Base-by-base conservation (phyloP, 768 basidiomycete genomes). In the Galerina sulciceps region DNA sequence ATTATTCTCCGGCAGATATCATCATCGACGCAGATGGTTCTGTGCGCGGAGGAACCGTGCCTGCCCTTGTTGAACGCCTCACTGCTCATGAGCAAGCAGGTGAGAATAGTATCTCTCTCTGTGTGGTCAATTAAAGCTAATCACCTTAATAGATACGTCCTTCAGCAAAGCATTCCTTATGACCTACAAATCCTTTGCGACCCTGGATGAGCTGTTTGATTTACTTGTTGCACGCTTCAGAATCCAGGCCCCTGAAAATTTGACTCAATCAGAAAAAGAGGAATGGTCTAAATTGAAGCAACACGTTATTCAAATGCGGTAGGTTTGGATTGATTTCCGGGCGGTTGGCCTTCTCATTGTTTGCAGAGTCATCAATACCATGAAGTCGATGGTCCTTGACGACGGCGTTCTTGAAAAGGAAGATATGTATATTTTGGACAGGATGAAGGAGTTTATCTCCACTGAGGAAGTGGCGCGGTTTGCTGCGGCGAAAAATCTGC, bases 141-240 rank as follows among this genome's bases (percentile, higher is more conserved):
- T 6, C 47, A 15, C n/a, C 56, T 55, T 51, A 57, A 65, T 50
- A 90, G 91, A 97, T 72, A 82, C 88, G 0, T 83, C 84, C 6
- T 96, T 90, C 75, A 91, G 82, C 71, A 88, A 89, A 69, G 89
- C 95, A 0, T 99, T 99, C 83, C 75, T 99, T 63, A 89, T 97
- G 85, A 97, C 96, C 0, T 97, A 93, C 80, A 93, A 95, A 68
- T 95, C 94, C 0, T 98, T 99, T 73, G 93, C 92, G 14, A 88
- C 87, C 5, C 78, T 91, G 44, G 85, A 91, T 55, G 89, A 94
- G 47, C 76, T 99, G 9, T 89, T 96, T 54, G 88, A 94, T 57
- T 79, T 90, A 15, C 86, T 99, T 17, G 83, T 91, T 6, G 80
- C 83, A 43, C 87, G 96, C 15, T 99, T 94, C 75, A 80, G 82